Conservation (phyloP, 768 basidiomycete genomes). For the Mrakia blollopis region DNA sequence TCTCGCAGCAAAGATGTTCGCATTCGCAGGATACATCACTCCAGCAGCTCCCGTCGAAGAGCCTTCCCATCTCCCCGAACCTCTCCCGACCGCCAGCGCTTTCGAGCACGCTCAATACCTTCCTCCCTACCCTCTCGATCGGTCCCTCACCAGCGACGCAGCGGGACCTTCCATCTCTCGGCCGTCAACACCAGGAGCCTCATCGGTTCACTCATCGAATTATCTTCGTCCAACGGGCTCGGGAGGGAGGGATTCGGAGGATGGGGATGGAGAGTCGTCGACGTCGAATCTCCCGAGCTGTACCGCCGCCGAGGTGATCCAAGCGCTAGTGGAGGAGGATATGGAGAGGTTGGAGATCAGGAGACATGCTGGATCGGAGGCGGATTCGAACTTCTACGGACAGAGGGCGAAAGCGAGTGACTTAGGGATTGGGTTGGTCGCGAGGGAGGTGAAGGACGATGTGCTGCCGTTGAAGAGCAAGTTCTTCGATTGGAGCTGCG, state of each 20-base stretch:
- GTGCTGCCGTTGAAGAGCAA: constrained; percentile 82
- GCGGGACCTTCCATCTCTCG: background rate
- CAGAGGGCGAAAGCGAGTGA: constrained; percentile 37
- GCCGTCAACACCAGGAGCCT: constrained; percentile 20
- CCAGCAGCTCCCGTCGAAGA: constrained; percentile 13
- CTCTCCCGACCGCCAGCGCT: background rate
- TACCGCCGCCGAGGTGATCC: constrained; percentile 71
- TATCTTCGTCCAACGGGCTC: constrained; percentile 14
- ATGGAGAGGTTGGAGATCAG: constrained; percentile 82
- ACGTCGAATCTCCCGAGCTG: constrained; percentile 44
- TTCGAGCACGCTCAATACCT: constrained; percentile 29
- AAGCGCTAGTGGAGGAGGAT: constrained; percentile 86
- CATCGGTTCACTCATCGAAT: constrained; percentile 23
- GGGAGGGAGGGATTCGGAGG: background rate
- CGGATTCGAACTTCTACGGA: constrained; percentile 38
- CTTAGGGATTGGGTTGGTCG: constrained; percentile 45
- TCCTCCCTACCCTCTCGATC: constrained; percentile 25
- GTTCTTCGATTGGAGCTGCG: constrained; percentile 88
- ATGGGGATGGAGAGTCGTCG: background rate
- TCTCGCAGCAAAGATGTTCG: constrained; percentile 28
- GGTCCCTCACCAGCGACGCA: background rate
- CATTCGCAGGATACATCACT: constrained; percentile 17
- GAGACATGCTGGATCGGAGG: constrained; percentile 46
- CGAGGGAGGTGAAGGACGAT: constrained; percentile 63
- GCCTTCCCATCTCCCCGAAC: background rate